Evolutionary conservation across 2,329 filamentous ascomycete species (phyloP), one percentile per base, ranked within the genome.

Genomic region (Zelopaecilomyces penicillatus): DNA sequence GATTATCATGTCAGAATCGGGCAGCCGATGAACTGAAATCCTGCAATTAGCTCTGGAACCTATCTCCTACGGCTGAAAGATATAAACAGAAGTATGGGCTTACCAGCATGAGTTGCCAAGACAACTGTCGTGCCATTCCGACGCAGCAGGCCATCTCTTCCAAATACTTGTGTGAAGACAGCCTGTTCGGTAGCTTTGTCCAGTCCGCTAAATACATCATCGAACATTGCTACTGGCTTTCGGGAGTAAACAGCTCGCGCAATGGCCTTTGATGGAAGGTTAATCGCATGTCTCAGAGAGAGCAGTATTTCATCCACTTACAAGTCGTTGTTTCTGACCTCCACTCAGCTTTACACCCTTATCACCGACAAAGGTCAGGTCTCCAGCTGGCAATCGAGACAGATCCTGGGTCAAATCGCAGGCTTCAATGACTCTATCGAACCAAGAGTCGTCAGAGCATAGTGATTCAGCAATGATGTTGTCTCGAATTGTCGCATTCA

Each of bases 1-100:
- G 42, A 75, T 62, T 6, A 76, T 63, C 33, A 68, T 62, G 37
- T 74, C 65, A 2, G 70, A 67, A 1, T 58, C 55, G 0, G 68
- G 65, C 1, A 74, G 52, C 3, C 52, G 50, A 29, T 61, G 56
- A 11, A 61, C 58, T 60, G 26, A 2, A 5, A 12, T 4, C 10
- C 4, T 5, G 8, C 19, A 19, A 19, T n/a, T 9, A 6, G 9
- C 40, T 42, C 34, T 31, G 19, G 19, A 19, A 19, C 19, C 19
- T 19, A 19, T 19, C 19, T 19, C 19, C 19, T 19, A 19, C 19
- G 19, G 2, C 19, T 19, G 19, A 19, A 19, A 19, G 19, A 19
- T 9, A 1, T 30, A 3, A 2, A 19, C 2, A 19, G 2, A 19
- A 19, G 3, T 19, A 19, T 19, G 19, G 3, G 33, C 54, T 50